Evolutionary conservation across 768 basidiomycete species (phyloP), one percentile per base, ranked within the genome.

Genomic region (Kwoniella botswanensis): DNA sequence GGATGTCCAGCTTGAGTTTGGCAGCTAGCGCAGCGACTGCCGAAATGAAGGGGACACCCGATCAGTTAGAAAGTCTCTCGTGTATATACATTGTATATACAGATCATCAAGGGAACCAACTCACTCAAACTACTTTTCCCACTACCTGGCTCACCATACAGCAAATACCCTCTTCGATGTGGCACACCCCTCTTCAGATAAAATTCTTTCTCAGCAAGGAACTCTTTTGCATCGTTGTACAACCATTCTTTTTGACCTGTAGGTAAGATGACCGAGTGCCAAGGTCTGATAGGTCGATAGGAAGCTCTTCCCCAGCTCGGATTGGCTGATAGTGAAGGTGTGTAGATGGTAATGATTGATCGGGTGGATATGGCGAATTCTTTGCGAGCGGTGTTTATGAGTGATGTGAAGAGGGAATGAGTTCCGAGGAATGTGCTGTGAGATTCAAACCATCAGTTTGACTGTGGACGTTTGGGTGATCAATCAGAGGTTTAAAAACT

Each of bases 1-100:
- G 94, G 76, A 95, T 93, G 86, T 94, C 93, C 58, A 95, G 89
- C 86, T 90, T 89, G 71, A 95, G 87, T 78, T 92, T 90, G 53
- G 93, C 93, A 15, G 93, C 93, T 35, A 94, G 89, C 17, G 93
- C 88, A 74, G 93, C 92, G 77, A 69, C 67, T 35, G 35, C 35
- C 35, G 4, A 35, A 35, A 35, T 35, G 1, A 35, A 35, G 35
- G 35, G 7, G 3, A 35, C 3, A 4, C 35, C 35, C 4, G 35
- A 35, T 35, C 35, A 35, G 35, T 4, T 9, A 6, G 7, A 35
- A 4, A 35, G 35, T 35, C 35, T 35, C 35, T 4, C 4, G 35
- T 35, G 35, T 4, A 9, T 35, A 35, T 35, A 35, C 7, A 26
- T 26, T 26, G 26, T 26, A 26, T 26, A 26, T 26, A 4, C 4